Conservation (phyloP, 495 filamentous ascomycete genomes). For the Xylaria longipes region DNA sequence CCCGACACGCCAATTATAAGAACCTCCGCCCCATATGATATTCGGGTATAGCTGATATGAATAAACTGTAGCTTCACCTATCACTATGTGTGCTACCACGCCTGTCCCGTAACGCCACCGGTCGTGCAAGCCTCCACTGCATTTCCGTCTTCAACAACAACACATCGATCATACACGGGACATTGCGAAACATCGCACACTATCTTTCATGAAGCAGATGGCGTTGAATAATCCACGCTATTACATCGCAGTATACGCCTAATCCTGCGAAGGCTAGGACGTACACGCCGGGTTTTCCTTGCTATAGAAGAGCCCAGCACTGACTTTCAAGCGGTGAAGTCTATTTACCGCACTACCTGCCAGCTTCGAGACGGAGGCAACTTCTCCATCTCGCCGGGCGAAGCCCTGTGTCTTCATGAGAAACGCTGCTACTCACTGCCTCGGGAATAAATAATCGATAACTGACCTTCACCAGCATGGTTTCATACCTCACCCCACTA, state of each 20-base stretch:
- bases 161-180: not conserved
- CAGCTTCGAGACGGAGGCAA: not conserved
- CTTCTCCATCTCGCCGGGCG: not conserved
- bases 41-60: not conserved
- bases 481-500: not conserved
- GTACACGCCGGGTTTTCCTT: not conserved
- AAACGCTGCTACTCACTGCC: not conserved
- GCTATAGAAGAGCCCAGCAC: not conserved
- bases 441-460: not conserved
- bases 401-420: not conserved
- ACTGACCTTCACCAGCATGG: not conserved
- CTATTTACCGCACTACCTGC: not conserved
- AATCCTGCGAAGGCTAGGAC: not conserved
- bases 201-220: not conserved
- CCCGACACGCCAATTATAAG: not conserved
- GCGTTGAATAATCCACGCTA: not conserved
- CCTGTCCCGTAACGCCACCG: not conserved
- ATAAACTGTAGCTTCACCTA: not conserved
- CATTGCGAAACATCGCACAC: not conserved
- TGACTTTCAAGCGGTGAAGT: not conserved
- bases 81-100: not conserved
- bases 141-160: not conserved
- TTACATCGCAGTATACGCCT: not conserved
- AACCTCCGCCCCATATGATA: not conserved
- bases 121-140: constrained; percentile 1